These are phyloP conservation scores for Leishmania martiniquensis DNA, from an alignment of 208 protist genomes.

Conservation along the genomic window DNA sequence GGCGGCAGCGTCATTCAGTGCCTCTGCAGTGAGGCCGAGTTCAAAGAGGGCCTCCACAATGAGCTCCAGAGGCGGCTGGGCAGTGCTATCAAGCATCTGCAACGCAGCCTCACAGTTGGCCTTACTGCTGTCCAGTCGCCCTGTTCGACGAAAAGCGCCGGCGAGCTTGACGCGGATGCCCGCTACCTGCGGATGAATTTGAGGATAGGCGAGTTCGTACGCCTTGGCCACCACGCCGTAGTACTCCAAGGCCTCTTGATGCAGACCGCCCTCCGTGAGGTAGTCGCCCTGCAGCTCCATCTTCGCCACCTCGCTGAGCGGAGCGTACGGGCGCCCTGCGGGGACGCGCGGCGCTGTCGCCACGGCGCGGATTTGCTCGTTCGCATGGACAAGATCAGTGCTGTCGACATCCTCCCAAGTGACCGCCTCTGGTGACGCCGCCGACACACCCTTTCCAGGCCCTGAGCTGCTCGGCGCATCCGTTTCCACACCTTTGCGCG, in stretches of 20 bases:
- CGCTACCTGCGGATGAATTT: conserved; percentile 62
- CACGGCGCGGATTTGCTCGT: conserved; percentile 24
- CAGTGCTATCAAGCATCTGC: conserved; percentile 62
- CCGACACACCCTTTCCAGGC: not conserved
- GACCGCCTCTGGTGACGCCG: conserved; percentile 23
- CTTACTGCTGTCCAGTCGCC: conserved; percentile 63
- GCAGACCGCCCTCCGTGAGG: conserved; percentile 74
- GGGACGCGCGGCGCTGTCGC: not conserved
- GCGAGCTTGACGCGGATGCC: conserved; percentile 82
- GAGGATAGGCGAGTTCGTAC: conserved; percentile 82
- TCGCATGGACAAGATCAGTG: conserved; percentile 66
- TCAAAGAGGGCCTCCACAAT: conserved; percentile 86
- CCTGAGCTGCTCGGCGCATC: not conserved
- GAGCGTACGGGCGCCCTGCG: conserved; percentile 66
- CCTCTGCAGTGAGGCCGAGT: conserved; percentile 74
- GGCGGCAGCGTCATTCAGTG: conserved; percentile 43
- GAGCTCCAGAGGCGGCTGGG: conserved; percentile 69
- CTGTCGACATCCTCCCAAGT: conserved; percentile 63
- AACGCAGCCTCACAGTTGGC: conserved; percentile 62
- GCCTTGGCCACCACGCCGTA: conserved; percentile 90
- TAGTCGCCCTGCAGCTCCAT: conserved; percentile 90
- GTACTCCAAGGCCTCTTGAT: conserved; percentile 88
- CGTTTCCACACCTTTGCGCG: conserved; percentile 18
- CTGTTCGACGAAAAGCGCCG: conserved; percentile 82
- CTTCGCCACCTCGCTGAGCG: conserved; percentile 83